phyloP scores from a whole-genome alignment of 106 monocot species.

The Posidonia australis region DNA sequence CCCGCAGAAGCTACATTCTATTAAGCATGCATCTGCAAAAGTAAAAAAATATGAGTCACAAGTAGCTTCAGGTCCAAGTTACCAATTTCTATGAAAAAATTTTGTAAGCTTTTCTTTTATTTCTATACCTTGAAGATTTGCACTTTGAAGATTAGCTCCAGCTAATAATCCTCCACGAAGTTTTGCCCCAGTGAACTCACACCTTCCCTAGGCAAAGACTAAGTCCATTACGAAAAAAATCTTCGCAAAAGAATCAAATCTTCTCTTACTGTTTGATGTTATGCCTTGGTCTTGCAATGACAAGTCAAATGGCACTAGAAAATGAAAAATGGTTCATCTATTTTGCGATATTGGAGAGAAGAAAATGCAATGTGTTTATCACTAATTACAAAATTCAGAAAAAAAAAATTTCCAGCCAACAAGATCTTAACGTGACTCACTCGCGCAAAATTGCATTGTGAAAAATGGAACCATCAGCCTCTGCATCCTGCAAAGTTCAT shows the following conservation, averaged over 20 bases:
- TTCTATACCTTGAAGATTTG: constrained; percentile 76
- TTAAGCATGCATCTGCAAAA: constrained; percentile 80
- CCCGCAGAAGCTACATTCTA: constrained; percentile 53
- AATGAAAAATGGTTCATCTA: not conserved
- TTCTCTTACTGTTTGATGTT: no score
- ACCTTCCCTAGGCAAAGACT: constrained; percentile 39
- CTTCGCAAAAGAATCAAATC: no score
- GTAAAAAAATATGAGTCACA: not conserved
- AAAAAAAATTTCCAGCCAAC: no score
- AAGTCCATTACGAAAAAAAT: not conserved
- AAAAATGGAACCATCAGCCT: constrained; percentile 62
- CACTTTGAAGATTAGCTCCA: constrained; percentile 89
- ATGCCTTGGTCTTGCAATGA: not conserved
- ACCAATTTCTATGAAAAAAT: no score
- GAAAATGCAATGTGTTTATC: no score
- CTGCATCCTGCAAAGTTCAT: constrained; percentile 49
- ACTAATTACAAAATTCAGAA: no score
- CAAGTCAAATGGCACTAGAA: not conserved
- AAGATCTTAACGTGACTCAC: constrained; percentile 40
- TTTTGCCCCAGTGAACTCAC: constrained; percentile 87
- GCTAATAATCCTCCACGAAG: constrained; percentile 58
- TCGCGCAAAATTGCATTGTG: constrained; percentile 84
- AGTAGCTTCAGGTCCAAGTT: not conserved
- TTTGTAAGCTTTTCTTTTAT: no score
- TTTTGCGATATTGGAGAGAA: no score